A percentile compares a stretch with the other conserved stretches of the same genome.
Conservation (phyloP, 2,329 filamentous ascomycete species). For the Sphaerulina musiva region DNA sequence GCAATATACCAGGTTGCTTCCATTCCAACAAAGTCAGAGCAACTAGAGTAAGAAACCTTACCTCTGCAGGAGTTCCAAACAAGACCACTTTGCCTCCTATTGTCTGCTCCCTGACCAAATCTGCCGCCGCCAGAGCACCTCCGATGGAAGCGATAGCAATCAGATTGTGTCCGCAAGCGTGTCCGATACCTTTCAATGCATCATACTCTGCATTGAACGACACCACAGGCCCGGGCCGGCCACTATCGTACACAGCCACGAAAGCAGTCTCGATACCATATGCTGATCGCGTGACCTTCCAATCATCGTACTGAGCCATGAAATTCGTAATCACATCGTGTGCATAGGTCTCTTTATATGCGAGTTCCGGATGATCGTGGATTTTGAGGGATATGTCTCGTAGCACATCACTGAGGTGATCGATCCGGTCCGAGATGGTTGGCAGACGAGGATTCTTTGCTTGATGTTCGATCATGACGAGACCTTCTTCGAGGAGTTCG, state of each 20-base stretch:
- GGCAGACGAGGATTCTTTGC: not conserved
- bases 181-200: slow-evolving; percentile 38
- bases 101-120: slow-evolving; percentile 26
- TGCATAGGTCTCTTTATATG: not conserved
- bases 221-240: slow-evolving; percentile 34
- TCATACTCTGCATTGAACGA: slow-evolving; percentile 39
- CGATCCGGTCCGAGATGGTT: not conserved
- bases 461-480: not conserved
- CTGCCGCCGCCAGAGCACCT: slow-evolving; percentile 36
- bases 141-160: slow-evolving; percentile 38
- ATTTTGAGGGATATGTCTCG: not conserved
- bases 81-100: slow-evolving; percentile 35
- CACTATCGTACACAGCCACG: slow-evolving; percentile 46
- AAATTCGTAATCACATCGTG: not conserved
- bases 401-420: not conserved
- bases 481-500: not conserved
- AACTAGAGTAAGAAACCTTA: too few species aligned
- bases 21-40: too few species aligned
- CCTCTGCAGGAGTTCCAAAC: slow-evolving; percentile 43
- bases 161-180: slow-evolving; percentile 44
- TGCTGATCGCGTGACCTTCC: slow-evolving; percentile 48
- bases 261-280: slow-evolving; percentile 51
- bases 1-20: too few species aligned
- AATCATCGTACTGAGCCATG: not conserved
- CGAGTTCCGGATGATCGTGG: not conserved